Conservation (phyloP, 2,329 filamentous ascomycete genomes). For the Incumbomyces lentus region DNA sequence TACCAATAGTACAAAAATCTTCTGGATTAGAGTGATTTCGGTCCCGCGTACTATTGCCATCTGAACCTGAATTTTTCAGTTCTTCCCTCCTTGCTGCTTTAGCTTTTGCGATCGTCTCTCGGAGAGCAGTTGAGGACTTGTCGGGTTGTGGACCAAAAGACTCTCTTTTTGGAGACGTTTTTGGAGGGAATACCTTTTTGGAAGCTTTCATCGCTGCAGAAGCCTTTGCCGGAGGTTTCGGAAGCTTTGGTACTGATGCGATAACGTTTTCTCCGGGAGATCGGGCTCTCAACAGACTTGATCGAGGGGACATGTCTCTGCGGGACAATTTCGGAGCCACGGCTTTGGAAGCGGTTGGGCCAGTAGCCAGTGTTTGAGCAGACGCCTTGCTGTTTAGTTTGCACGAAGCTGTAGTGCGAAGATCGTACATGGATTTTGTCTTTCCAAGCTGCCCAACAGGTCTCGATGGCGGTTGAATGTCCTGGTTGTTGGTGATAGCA, state of each 20-base stretch:
- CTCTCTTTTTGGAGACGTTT: background rate
- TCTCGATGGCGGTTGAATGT: background rate
- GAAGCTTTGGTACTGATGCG: constrained; percentile 1
- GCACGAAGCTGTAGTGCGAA: constrained; percentile 2
- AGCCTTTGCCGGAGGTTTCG: background rate
- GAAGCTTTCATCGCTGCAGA: background rate
- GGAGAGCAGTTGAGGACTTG: constrained; percentile 69
- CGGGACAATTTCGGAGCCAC: background rate
- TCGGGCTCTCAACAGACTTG: constrained; percentile 10
- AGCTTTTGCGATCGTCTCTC: constrained; percentile 87
- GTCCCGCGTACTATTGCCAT: background rate
- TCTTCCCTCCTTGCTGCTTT: constrained; percentile 44
- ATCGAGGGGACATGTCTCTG: background rate
- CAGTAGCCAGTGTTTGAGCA: constrained; percentile 13
- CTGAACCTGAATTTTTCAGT: constrained; percentile 12
- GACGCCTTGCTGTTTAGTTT: constrained; percentile 9
- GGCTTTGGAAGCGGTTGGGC: constrained; percentile 1
- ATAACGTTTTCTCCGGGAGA: constrained; percentile 12
- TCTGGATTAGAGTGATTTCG: background rate
- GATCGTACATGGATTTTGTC: constrained; percentile 7
- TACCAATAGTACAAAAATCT: background rate
- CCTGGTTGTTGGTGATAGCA: background rate
- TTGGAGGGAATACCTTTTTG: background rate
- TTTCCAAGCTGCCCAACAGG: background rate
- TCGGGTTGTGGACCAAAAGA: constrained; percentile 27